Evolutionary conservation across 139 green algal species (phyloP).

Genomic region (Ostreobium quekettii): DNA sequence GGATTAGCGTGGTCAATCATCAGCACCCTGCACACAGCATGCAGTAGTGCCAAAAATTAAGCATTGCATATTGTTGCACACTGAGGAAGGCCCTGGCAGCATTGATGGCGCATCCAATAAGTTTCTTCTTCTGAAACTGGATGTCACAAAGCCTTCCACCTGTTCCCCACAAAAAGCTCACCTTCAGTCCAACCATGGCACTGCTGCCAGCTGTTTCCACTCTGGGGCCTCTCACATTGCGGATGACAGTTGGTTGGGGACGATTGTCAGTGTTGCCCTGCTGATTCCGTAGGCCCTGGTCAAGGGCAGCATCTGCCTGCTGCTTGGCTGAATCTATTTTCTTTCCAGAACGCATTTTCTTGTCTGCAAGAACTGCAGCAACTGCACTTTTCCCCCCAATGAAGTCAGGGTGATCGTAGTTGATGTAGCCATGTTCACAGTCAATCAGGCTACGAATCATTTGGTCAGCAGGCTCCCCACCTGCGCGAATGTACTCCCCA

Average conservation of each 20-base stretch:
- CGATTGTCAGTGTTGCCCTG: neutral
- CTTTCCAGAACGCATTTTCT: neutral
- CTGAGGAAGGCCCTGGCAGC: too few relatives aligned
- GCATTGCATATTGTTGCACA: too few relatives aligned
- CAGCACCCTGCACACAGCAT: too few relatives aligned
- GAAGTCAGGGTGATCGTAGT: constrained; percentile 90
- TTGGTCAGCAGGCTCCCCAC: constrained; percentile 47
- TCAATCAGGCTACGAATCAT: constrained; percentile 64
- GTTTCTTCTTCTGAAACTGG: too few relatives aligned
- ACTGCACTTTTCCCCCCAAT: constrained; percentile 70
- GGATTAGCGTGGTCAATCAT: too few relatives aligned
- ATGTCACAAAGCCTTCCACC: too few relatives aligned
- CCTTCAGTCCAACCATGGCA: neutral
- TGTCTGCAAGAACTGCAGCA: constrained; percentile 36
- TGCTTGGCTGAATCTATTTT: constrained; percentile 5
- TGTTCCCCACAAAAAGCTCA: too few relatives aligned
- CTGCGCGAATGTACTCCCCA: constrained; percentile 28
- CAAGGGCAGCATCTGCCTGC: neutral
- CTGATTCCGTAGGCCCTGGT: neutral
- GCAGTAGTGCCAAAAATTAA: too few relatives aligned
- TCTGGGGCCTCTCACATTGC: constrained; percentile 2
- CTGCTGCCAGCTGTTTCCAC: neutral
- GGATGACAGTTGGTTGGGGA: neutral
- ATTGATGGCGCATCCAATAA: too few relatives aligned
- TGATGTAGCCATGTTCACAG: constrained; percentile 94